phyloP scores from a whole-genome alignment of 176 grass and related monocot genomes.

The Zea luxurians region DNA sequence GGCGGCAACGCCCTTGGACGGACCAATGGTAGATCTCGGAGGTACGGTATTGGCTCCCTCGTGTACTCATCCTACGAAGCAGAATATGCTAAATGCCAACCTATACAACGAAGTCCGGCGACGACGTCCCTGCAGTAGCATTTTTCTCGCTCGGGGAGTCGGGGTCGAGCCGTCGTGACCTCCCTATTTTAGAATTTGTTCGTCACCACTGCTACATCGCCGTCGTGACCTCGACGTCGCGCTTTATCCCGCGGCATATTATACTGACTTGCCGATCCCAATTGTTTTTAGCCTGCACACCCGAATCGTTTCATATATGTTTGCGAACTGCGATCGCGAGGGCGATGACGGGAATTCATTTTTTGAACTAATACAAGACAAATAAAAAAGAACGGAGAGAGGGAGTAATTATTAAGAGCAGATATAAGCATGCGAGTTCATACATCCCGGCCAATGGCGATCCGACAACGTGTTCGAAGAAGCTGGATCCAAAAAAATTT shows the following conservation, averaged over 20 bases:
- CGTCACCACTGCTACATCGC: slow-evolving; percentile 23
- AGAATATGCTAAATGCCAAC: too few relatives aligned
- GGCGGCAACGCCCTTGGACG: slow-evolving; percentile 6
- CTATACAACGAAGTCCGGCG: neutral
- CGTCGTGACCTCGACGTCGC: slow-evolving; percentile 45
- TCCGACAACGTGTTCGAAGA: slow-evolving; percentile 34
- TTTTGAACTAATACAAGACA: too few relatives aligned
- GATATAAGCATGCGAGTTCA: slow-evolving; percentile 18
- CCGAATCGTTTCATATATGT: too few relatives aligned
- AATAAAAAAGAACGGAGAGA: too few relatives aligned
- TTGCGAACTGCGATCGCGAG: neutral
- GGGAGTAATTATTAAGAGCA: neutral
- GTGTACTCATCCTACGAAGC: too few relatives aligned
- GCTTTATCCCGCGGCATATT: slow-evolving; percentile 45
- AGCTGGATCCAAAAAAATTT: neutral
- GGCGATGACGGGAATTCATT: slow-evolving; percentile 8
- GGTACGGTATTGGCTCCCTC: too few relatives aligned
- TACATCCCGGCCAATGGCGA: slow-evolving; percentile 35
- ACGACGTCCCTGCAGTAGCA: too few relatives aligned
- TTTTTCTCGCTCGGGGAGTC: too few relatives aligned
- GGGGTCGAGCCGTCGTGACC: neutral
- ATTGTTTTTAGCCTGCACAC: too few relatives aligned
- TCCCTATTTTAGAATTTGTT: slow-evolving; percentile 41
- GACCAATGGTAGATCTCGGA: slow-evolving; percentile 19
- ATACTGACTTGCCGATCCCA: too few relatives aligned